Conservation (phyloP, 2,329 filamentous ascomycete genomes). For the Pyrenophora graminea region DNA sequence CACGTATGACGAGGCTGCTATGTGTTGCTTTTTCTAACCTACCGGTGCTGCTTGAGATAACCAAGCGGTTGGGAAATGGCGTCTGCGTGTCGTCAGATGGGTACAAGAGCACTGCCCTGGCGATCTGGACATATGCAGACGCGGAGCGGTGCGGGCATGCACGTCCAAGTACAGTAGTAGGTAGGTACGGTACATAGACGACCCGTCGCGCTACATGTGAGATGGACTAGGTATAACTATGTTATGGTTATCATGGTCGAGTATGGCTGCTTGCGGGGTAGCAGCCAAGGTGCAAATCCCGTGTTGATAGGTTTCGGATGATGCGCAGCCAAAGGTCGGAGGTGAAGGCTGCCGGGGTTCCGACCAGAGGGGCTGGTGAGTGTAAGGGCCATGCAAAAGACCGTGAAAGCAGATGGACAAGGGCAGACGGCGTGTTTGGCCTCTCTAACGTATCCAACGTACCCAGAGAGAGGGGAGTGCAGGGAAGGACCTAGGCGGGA, state of each 20-base stretch:
- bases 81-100: too few species aligned
- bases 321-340: not conserved
- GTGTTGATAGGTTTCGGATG: not conserved
- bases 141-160: too few species aligned
- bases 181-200: too few species aligned
- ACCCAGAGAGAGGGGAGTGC: not conserved
- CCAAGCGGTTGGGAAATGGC: too few species aligned
- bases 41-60: too few species aligned
- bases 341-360: constrained; percentile 8
- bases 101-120: not conserved
- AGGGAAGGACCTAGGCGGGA: constrained; percentile 8
- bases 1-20: too few species aligned
- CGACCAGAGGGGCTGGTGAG: not conserved
- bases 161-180: too few species aligned
- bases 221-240: too few species aligned
- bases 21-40: too few species aligned
- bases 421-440: constrained; percentile 1
- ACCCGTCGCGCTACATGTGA: too few species aligned
- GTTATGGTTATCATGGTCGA: too few species aligned
- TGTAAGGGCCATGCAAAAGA: not conserved
- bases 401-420: not conserved
- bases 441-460: not conserved
- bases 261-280: not conserved
- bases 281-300: not conserved
- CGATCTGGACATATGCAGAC: not conserved